Conservation (phyloP, 1,284 basidiomycete species). For the Malassezia nana region DNA sequence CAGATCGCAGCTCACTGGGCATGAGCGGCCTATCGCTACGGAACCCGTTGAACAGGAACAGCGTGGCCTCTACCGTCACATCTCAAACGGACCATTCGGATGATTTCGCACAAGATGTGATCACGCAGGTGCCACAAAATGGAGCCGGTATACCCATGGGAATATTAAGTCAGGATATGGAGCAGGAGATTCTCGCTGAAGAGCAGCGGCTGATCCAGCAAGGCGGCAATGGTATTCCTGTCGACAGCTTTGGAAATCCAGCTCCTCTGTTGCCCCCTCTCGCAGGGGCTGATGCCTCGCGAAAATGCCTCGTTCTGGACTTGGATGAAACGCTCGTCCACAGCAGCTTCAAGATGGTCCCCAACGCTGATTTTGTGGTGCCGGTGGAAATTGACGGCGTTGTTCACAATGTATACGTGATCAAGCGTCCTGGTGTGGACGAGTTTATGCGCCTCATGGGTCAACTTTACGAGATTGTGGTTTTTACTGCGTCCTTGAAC, state of each 20-base stretch:
- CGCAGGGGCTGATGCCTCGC: slow-evolving; percentile 61
- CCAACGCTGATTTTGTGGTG: slow-evolving; percentile 92
- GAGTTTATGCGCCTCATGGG: slow-evolving; percentile 95
- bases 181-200: slow-evolving; percentile 59
- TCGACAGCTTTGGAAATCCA: slow-evolving; percentile 74
- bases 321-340: slow-evolving; percentile 92
- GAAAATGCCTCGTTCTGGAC: slow-evolving; percentile 83
- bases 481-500: slow-evolving; percentile 93
- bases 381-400: slow-evolving; percentile 98
- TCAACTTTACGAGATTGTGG: slow-evolving; percentile 92
- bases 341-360: slow-evolving; percentile 60
- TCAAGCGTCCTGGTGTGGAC: slow-evolving; percentile 96
- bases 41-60: background rate
- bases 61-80: slow-evolving; percentile 2
- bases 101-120: slow-evolving; percentile 50
- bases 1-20: background rate
- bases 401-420: slow-evolving; percentile 96
- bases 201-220: slow-evolving; percentile 68
- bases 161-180: slow-evolving; percentile 34
- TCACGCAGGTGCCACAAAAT: slow-evolving; percentile 21
- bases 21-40: background rate
- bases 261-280: slow-evolving; percentile 72
- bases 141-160: background rate
- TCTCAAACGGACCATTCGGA: slow-evolving; percentile 43
- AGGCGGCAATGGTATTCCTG: slow-evolving; percentile 71